Evolutionary conservation across 331 rosid genomes (phyloP).

Genomic region (Pyrus hybrid): DNA sequence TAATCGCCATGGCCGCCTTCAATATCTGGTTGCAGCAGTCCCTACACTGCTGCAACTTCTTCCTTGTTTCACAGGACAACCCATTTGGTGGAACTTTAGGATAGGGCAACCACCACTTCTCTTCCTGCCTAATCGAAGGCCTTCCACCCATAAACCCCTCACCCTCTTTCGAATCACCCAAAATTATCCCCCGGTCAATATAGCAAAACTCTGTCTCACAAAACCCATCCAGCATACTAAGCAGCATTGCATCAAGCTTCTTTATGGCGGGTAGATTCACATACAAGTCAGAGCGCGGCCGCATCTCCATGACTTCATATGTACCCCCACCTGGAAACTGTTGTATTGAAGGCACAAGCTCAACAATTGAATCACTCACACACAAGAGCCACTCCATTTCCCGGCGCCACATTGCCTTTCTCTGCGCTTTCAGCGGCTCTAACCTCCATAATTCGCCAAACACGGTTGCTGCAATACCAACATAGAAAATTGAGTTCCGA

Average conservation of each 20-base stretch:
- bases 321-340: conserved; percentile 92
- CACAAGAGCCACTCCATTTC: conserved; percentile 90
- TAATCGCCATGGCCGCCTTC: conserved; percentile 90
- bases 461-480: conserved; percentile 60
- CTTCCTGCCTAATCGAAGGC: conserved; percentile 90
- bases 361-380: conserved; percentile 83
- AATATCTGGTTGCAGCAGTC: conserved; percentile 81
- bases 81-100: conserved; percentile 81
- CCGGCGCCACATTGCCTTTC: conserved; percentile 79
- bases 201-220: conserved; percentile 62
- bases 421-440: conserved; percentile 72
- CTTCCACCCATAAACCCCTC: conserved; percentile 46
- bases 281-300: conserved; percentile 75
- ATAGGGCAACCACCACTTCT: conserved; percentile 97
- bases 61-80: conserved; percentile 58
- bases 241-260: conserved; percentile 79
- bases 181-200: conserved; percentile 54
- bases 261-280: conserved; percentile 78
- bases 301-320: conserved; percentile 72
- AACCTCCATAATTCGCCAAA: conserved; percentile 92
- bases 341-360: conserved; percentile 82
- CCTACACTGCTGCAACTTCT: conserved; percentile 87
- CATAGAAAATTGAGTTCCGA: conserved; percentile 1
- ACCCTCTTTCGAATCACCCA: conserved; percentile 56
- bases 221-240: conserved; percentile 83